phyloP scores from a whole-genome alignment of 2,329 filamentous ascomycete genomes.

The Epicoccum nigrum region DNA sequence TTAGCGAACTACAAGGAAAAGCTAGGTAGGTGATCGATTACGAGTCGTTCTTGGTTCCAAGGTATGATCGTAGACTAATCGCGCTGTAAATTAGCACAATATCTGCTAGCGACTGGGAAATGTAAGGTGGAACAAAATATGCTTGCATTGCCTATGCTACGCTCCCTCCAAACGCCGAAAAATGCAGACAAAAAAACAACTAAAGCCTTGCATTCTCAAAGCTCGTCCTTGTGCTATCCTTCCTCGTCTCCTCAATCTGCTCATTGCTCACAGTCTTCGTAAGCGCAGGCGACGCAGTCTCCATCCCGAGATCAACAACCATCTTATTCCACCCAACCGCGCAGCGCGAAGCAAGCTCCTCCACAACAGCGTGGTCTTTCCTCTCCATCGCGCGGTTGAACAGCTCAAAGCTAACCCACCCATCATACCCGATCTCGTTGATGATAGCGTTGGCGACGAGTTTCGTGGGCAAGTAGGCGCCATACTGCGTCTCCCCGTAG shows the following conservation, averaged over 20 bases:
- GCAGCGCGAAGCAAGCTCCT: conserved; percentile 61
- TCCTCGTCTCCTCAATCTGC: conserved; percentile 12
- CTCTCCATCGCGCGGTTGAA: conserved; percentile 68
- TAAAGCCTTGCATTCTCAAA: conserved; percentile 14
- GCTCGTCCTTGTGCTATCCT: conserved; percentile 20
- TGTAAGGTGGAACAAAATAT: conserved; percentile 3
- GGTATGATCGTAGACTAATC: no score
- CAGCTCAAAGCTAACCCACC: conserved; percentile 75
- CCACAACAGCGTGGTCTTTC: conserved; percentile 58
- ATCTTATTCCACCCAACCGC: conserved; percentile 59
- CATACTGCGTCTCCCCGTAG: conserved; percentile 65
- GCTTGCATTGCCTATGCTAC: conserved; percentile 13
- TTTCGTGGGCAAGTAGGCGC: conserved; percentile 71
- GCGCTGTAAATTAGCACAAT: no score
- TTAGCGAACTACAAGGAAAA: no score
- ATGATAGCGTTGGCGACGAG: conserved; percentile 68
- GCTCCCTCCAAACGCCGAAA: conserved; percentile 2
- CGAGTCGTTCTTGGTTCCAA: no score
- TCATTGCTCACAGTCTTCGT: conserved; percentile 1
- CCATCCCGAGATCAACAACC: conserved; percentile 45
- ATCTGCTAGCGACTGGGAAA: no score
- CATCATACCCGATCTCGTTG: conserved; percentile 67
- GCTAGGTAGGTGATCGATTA: no score
- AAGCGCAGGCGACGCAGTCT: conserved; percentile 8
- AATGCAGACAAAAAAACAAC: neutral